These are phyloP conservation scores for Cercospora berteroae DNA, from an alignment of 2,329 filamentous ascomycete genomes.

Conservation along the genomic window DNA sequence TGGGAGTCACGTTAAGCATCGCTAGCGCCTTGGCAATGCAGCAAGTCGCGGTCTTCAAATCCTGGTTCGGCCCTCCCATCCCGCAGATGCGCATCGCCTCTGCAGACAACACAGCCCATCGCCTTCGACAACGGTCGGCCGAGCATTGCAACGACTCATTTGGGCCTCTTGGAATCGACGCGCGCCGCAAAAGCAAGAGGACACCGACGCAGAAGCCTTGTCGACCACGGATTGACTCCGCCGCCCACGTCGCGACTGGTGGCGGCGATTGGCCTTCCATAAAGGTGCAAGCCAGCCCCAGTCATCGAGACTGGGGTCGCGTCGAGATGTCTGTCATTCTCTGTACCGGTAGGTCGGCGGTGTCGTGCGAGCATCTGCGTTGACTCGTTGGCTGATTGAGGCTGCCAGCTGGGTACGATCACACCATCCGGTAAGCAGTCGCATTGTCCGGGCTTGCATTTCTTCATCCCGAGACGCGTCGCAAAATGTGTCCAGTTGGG, in stretches of 20 bases:
- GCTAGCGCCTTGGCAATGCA: not conserved
- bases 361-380: constrained; percentile 13
- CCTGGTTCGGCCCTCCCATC: not conserved
- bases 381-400: constrained; percentile 5
- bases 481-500: not conserved
- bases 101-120: not conserved
- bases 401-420: constrained; percentile 64
- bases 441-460: not conserved
- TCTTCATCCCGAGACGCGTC: not conserved
- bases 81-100: not conserved
- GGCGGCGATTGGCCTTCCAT: not conserved
- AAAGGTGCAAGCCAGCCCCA: not conserved
- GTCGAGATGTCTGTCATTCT: constrained; percentile 62
- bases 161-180: not conserved
- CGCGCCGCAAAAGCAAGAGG: no score
- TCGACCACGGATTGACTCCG: not conserved
- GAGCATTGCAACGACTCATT: not conserved
- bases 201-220: not conserved
- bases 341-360: constrained; percentile 56
- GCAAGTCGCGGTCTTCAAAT: not conserved
- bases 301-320: constrained; percentile 5
- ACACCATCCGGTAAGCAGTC: constrained; percentile 66
- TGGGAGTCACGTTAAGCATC: not conserved
- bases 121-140: not conserved
- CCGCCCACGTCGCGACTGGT: not conserved